These are phyloP conservation scores for Cercospora nicotianae DNA, from an alignment of 2,329 filamentous ascomycete species.

Conservation along the genomic window DNA sequence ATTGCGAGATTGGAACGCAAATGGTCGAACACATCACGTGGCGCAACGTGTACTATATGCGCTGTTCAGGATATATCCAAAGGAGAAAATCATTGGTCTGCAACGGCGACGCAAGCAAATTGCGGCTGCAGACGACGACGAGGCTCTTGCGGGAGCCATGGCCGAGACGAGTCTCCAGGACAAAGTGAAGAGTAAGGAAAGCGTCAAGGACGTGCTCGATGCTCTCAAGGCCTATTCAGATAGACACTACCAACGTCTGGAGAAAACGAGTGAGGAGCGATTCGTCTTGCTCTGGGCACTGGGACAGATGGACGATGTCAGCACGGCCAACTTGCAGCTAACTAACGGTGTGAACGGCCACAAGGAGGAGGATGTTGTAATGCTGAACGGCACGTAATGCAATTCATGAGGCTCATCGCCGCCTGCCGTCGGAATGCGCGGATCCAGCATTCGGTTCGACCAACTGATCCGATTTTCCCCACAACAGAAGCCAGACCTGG, in stretches of 20 bases:
- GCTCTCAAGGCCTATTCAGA: constrained; percentile 90
- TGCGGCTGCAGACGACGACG: constrained; percentile 30
- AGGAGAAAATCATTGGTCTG: constrained; percentile 65
- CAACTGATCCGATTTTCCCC: background rate
- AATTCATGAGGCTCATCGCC: background rate
- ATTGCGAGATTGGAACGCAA: constrained; percentile 95
- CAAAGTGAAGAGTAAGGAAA: constrained; percentile 55
- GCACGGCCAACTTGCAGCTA: constrained; percentile 18
- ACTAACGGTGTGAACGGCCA: constrained; percentile 23
- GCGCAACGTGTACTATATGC: constrained; percentile 82
- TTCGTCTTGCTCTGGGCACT: constrained; percentile 93
- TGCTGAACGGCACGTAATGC: constrained; percentile 20
- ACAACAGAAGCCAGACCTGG: background rate
- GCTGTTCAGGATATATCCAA: constrained; percentile 77
- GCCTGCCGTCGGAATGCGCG: background rate
- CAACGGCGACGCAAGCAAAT: constrained; percentile 34
- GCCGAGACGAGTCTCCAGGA: constrained; percentile 36
- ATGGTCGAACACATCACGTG: constrained; percentile 79
- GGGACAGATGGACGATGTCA: constrained; percentile 80
- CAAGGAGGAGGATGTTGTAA: constrained; percentile 24
- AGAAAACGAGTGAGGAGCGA: constrained; percentile 90
- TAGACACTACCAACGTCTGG: constrained; percentile 83
- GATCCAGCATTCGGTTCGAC: background rate
- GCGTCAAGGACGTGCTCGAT: constrained; percentile 79
- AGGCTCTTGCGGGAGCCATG: constrained; percentile 35